These are phyloP conservation scores for Millerozyma acaciae DNA, from an alignment of 805 yeast species.

Conservation along the genomic window DNA sequence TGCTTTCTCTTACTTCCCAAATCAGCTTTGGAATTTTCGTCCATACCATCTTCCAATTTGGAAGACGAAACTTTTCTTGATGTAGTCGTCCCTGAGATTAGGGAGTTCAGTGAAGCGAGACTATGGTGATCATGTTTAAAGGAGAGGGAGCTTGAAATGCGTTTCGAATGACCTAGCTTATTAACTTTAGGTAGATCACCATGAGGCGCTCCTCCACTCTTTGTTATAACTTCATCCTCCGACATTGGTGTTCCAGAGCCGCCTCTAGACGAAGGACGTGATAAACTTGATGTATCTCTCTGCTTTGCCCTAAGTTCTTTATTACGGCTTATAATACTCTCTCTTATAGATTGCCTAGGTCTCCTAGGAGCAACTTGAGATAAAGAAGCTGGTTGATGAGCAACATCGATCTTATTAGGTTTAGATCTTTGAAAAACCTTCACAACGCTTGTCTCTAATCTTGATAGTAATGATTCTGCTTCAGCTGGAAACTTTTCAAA, in stretches of 20 bases:
- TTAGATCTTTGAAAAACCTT: constrained; percentile 61
- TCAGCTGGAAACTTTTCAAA: constrained; percentile 49
- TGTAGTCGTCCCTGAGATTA: too few species aligned
- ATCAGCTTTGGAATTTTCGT: too few species aligned
- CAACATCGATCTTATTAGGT: constrained; percentile 33
- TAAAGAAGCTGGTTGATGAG: not conserved
- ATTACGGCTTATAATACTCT: constrained; percentile 42
- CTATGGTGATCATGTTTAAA: too few species aligned
- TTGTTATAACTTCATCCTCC: too few species aligned
- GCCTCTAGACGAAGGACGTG: constrained; percentile 20
- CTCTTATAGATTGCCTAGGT: constrained; percentile 45
- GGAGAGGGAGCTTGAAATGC: too few species aligned
- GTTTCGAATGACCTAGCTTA: too few species aligned
- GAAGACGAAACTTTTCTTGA: too few species aligned
- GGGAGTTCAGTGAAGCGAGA: too few species aligned
- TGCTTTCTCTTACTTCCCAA: too few species aligned
- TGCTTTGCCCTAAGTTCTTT: constrained; percentile 30
- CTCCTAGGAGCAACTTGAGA: constrained; percentile 12
- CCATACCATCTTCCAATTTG: too few species aligned
- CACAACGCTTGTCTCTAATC: constrained; percentile 43
- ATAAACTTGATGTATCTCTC: constrained; percentile 12
- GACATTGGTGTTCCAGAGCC: constrained; percentile 4
- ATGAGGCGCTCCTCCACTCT: too few species aligned
- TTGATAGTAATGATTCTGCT: constrained; percentile 40
- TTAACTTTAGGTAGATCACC: too few species aligned